Evolutionary conservation across 371 early-diverging fungal genomes (phyloP), one percentile per base, ranked within the genome.

Genomic region (Chytridium lagenaria): DNA sequence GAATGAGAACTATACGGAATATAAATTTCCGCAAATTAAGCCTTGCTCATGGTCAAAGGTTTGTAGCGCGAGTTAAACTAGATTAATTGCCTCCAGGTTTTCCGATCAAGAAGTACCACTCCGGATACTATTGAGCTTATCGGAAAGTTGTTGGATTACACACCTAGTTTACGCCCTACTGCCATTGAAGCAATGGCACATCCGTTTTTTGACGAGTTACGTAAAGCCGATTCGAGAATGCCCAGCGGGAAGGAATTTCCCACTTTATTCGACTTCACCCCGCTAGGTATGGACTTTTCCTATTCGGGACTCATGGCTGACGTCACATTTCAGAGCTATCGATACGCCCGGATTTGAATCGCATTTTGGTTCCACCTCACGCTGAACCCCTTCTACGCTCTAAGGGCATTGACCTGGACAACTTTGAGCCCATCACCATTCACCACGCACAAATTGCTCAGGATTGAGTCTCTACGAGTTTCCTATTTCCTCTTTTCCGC

Each of bases 11-110:
- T 97, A 98, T 80, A 94, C 94, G 74, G 98, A 98, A 78, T 97
- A 97, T 87, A 94, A 95, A 72, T 98, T 98, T 84, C 98, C 99
- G 72, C 95, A 94, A 81, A 98, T 98, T 79, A 95, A 94, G 80
- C 92, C 98, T 22, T 93, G 94, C 74, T 91, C 96, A 31, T 96
- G 97, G 81, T 80, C 86, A 67, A 93, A 91, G 82, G 92, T 91
- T 77, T 2, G 50, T 5, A n/a, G 52, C 34, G 28, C 28, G 36
- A 33, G 5, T 51, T 44, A 33, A 23, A 61, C 52, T 61, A 26
- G 26, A 44, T 44, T 67, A 55, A 66, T 31, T 22, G 64, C 51
- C 50, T 10, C 0, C 81, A 91, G 86, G 86, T 95, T 36, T 97
- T 96, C 88, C 91, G 93, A 52, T 85, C 90, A 71, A 89, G 93